Evolutionary conservation across 352 stramenopile genomes (phyloP).

Genomic region (Thalassiosira exigua): DNA sequence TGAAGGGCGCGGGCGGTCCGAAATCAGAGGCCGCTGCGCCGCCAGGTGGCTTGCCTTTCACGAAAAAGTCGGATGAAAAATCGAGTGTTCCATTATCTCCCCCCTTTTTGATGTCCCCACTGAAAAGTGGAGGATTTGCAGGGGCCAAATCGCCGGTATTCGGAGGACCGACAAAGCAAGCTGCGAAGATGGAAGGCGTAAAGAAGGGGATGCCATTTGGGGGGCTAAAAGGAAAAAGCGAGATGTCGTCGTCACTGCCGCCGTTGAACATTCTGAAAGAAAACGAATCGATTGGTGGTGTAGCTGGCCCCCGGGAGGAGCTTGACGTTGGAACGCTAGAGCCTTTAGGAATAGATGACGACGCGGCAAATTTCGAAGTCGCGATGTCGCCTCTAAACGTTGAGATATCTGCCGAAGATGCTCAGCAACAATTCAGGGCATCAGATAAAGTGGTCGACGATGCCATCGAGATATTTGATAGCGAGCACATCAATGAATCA

Average conservation of each 20-base stretch:
- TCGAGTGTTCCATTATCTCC: neutral
- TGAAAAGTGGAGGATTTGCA: constrained; percentile 9
- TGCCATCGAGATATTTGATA: constrained; percentile 1
- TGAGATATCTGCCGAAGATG: neutral
- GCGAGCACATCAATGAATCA: constrained; percentile 5
- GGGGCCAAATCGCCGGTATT: constrained; percentile 11
- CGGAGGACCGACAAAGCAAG: neutral
- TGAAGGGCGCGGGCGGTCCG: neutral
- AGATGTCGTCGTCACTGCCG: neutral
- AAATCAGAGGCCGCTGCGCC: too few species aligned
- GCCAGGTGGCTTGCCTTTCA: too few species aligned
- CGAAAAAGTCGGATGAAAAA: too few species aligned
- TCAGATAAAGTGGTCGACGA: neutral
- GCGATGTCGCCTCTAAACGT: neutral
- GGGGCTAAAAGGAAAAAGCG: neutral
- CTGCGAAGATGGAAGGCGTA: neutral
- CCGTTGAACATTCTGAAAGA: neutral
- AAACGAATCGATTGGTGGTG: neutral
- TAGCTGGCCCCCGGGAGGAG: neutral
- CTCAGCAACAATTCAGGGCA: neutral
- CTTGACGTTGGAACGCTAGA: neutral
- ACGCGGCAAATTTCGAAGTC: neutral
- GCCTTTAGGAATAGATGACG: neutral
- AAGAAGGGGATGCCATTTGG: neutral
- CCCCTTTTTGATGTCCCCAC: neutral